A percentile compares a stretch with the other conserved stretches of the same genome.
Evolutionary conservation across 441 rosid genomes (phyloP).

Genomic region (Mallotus japonicus): DNA sequence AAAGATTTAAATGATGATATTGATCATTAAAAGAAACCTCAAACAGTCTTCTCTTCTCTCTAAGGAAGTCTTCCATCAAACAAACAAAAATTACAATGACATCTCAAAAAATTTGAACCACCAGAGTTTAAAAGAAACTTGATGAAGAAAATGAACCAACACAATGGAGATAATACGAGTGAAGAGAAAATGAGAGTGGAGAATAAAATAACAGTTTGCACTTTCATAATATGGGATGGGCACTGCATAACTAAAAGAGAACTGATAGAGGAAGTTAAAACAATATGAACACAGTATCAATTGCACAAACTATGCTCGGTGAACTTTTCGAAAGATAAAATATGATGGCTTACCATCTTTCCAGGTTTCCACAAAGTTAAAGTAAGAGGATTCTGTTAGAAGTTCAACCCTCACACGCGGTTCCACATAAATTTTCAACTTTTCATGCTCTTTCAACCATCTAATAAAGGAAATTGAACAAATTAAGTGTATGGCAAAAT

Average conservation of each 20-base stretch:
- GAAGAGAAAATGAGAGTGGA: background rate
- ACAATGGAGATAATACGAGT: background rate
- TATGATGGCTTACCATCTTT: constrained; percentile 63
- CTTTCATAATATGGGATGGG: background rate
- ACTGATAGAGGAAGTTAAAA: background rate
- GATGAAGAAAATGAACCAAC: background rate
- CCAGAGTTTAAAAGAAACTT: background rate
- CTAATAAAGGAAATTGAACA: constrained; percentile 40
- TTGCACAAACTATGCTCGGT: constrained; percentile 1
- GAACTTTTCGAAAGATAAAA: constrained; percentile 6
- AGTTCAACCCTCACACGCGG: constrained; percentile 84
- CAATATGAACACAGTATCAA: constrained; percentile 5
- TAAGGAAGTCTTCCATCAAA: background rate
- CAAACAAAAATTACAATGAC: too few species aligned
- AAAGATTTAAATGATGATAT: background rate
- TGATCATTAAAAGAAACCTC: background rate
- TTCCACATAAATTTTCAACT: constrained; percentile 75
- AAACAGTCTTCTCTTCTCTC: background rate
- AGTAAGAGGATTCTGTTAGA: constrained; percentile 68
- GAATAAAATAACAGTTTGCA: background rate
- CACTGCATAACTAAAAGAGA: background rate
- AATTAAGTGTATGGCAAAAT: background rate
- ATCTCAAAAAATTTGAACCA: background rate
- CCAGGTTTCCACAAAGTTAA: constrained; percentile 83
- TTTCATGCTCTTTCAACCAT: constrained; percentile 80